A percentile compares a stretch with the other conserved stretches of the same genome.
Conservation (phyloP, 352 stramenopile species). For the Phytophthora capsici region DNA sequence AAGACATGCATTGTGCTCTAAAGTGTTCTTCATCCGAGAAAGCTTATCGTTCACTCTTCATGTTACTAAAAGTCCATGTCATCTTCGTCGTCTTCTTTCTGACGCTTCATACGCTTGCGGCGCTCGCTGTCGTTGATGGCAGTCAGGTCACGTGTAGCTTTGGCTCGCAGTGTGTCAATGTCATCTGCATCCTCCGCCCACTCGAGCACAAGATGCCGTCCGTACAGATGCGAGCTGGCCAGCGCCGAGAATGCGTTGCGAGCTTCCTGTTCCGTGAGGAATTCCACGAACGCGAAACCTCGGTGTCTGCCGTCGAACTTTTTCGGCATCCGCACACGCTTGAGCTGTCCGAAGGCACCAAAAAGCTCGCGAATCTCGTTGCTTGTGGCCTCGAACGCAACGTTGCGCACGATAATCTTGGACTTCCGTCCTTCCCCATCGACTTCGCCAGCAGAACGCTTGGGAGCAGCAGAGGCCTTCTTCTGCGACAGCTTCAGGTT, state of each 20-base stretch:
- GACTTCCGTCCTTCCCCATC: conserved; percentile 63
- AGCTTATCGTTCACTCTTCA: background rate
- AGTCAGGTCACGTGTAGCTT: conserved; percentile 75
- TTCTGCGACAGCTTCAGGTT: conserved; percentile 96
- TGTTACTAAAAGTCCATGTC: conserved; percentile 50
- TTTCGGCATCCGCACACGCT: conserved; percentile 97
- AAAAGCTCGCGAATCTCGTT: conserved; percentile 98
- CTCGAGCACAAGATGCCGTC: conserved; percentile 98
- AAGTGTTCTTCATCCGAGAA: conserved; percentile 1
- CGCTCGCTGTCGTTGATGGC: conserved; percentile 75
- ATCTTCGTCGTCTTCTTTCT: conserved; percentile 53
- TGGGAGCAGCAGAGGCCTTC: conserved; percentile 54
- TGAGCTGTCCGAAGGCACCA: conserved; percentile 96
- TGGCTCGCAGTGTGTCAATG: conserved; percentile 85
- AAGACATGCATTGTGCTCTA: conserved; percentile 6
- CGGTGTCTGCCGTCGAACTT: conserved; percentile 98
- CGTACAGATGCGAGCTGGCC: conserved; percentile 97
- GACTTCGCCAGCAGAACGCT: conserved; percentile 44
- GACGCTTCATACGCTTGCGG: conserved; percentile 66
- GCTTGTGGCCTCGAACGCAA: conserved; percentile 98
- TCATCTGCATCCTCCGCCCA: conserved; percentile 93
- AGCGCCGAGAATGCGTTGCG: conserved; percentile 93
- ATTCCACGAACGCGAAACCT: conserved; percentile 99
- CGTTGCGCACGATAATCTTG: conserved; percentile 99
- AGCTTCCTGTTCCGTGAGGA: conserved; percentile 96